Percentiles rank a stretch among this genome's conserved stretches.
Evolutionary conservation across 805 yeast genomes (phyloP).

Genomic region (Saccharomyces jurei): DNA sequence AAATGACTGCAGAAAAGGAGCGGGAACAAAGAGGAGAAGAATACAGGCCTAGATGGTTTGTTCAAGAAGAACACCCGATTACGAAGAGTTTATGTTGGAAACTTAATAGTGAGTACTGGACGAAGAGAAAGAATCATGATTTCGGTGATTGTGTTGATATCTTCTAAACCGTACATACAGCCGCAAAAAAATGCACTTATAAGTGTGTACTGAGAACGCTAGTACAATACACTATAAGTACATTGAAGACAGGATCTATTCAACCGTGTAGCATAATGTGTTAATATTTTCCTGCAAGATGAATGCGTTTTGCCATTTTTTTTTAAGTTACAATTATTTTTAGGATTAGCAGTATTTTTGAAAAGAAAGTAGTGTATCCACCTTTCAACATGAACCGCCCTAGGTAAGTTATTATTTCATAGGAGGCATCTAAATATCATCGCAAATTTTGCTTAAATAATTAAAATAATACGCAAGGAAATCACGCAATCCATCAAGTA

Average conservation of each 20-base stretch:
- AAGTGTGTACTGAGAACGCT: background rate
- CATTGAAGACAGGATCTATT: background rate
- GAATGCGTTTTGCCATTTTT: too few species aligned
- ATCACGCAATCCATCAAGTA: too few species aligned
- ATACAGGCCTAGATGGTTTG: constrained; percentile 71
- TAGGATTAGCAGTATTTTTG: too few species aligned
- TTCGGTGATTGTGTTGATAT: constrained; percentile 49
- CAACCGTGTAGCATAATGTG: too few species aligned
- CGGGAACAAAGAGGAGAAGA: constrained; percentile 42
- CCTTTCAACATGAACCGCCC: too few species aligned
- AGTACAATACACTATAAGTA: background rate
- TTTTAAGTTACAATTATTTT: too few species aligned
- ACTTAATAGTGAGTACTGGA: constrained; percentile 70
- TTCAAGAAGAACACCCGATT: constrained; percentile 59
- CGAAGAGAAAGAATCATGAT: constrained; percentile 39
- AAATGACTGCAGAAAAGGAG: constrained; percentile 63
- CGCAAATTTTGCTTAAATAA: too few species aligned
- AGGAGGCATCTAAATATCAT: too few species aligned
- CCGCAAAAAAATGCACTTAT: background rate
- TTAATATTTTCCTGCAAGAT: too few species aligned
- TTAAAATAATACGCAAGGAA: too few species aligned
- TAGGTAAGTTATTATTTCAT: too few species aligned
- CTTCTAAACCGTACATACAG: constrained; percentile 31
- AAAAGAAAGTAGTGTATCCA: too few species aligned
- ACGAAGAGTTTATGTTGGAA: constrained; percentile 80